Evolutionary conservation across 371 early-diverging fungal species (phyloP), one percentile per base, ranked within the genome.

Genomic region (Mucor indicus): DNA sequence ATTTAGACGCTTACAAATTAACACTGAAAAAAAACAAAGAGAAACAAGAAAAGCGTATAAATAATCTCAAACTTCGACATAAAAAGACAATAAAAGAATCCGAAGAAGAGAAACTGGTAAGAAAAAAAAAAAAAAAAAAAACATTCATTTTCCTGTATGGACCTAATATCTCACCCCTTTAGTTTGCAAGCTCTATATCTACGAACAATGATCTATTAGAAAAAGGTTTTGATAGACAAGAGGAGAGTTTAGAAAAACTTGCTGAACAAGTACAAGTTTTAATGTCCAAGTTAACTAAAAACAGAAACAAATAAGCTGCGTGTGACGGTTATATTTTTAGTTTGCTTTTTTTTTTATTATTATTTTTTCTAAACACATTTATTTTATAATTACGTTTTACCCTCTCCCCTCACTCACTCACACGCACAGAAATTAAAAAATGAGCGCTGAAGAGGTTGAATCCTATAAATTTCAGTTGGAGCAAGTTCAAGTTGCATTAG

Each of bases 401-500:
- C n/a, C n/a, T n/a, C n/a, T n/a, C n/a, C n/a, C n/a, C n/a, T n/a
- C n/a, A n/a, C n/a, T n/a, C n/a, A n/a, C n/a, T n/a, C n/a, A n/a
- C n/a, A n/a, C n/a, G n/a, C n/a, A 44, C 12, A 16, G 7, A 27
- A 27, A 27, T 27, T 27, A 41, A 41, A 20, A 15, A 38, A 60
- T 60, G 60, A 60, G 54, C 38, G 62, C 69, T 20, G 76, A 77
- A 56, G 88, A 87, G 55, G 67, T 80, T 27, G 80, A 76, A 52
- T 57, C 67, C 12, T 89, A 89, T 57, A 76, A 75, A 42, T 85
- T 81, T 50, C 84, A 86, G 49, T 67, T 89, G 33, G 82, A 83
- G 24, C 87, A 89, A 69, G 86, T 92, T 38, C 84, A 87, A 36
- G 72, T 81, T 57, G 86, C 86, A 0, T 66, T 92, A 31, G 52